These are phyloP conservation scores for Tricladium varicosporioides DNA, from an alignment of 2,329 filamentous ascomycete species.

Conservation along the genomic window DNA sequence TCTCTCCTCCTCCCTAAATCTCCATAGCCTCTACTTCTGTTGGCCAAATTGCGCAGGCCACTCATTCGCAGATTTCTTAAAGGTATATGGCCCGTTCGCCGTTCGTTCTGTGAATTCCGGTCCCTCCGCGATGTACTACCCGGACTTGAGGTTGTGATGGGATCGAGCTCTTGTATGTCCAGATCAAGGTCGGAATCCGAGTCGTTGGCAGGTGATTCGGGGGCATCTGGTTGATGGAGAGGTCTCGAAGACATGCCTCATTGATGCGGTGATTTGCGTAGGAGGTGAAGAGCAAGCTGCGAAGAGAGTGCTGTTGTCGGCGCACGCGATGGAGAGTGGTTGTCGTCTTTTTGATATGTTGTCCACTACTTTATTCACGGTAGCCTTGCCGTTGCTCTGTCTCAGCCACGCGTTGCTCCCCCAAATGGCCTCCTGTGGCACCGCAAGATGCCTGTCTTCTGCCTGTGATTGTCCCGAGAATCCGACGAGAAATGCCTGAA, in stretches of 20 bases:
- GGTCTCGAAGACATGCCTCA: conserved; percentile 38
- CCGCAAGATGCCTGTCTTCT: not conserved
- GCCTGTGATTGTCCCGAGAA: too few species aligned
- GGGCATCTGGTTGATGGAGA: conserved; percentile 38
- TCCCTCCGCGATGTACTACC: conserved; percentile 29
- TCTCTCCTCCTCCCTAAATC: conserved; percentile 57
- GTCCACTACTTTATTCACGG: not conserved
- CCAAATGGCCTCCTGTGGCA: too few species aligned
- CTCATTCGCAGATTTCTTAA: conserved; percentile 69
- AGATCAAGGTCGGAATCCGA: conserved; percentile 76
- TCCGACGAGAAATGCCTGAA: too few species aligned
- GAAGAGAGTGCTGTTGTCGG: not conserved
- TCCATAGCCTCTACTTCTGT: conserved; percentile 52
- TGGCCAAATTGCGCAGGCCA: conserved; percentile 55
- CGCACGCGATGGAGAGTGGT: not conserved
- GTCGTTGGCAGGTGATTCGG: conserved; percentile 64
- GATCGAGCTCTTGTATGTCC: conserved; percentile 78
- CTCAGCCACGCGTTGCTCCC: conserved; percentile 18
- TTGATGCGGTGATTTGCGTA: conserved; percentile 29
- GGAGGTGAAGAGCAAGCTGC: not conserved
- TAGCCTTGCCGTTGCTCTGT: conserved; percentile 23
- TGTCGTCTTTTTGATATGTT: conserved; percentile 3
- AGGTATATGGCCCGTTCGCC: conserved; percentile 53
- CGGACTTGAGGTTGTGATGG: conserved; percentile 37
- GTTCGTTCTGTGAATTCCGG: conserved; percentile 29